Evolutionary conservation across 345 rosid species (phyloP), one percentile per base, ranked within the genome.

Genomic region (Hypericum androsaemum): DNA sequence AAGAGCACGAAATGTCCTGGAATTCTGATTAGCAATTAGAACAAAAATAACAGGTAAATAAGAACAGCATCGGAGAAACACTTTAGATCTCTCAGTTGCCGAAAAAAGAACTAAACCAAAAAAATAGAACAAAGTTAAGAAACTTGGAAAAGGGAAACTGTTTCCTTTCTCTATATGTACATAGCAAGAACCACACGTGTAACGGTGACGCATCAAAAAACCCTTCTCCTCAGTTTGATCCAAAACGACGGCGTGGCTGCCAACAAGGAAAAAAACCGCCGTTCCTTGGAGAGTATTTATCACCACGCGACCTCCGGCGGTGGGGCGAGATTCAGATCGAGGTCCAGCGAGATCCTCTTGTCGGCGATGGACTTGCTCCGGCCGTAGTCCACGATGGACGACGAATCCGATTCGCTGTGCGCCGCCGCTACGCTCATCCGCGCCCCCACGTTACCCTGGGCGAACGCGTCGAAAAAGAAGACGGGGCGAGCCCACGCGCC

Each of bases 371-470:
- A 22, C 32, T 22, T 22, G 32, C 57, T 54, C 9, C 62, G 74
- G 36, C 74, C 79, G 16, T 53, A 77, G 72, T 79, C 89, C 8
- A 82, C 74, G 39, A 77, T 71, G 0, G 87, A 73, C 0, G 89
- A 80, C 0, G 89, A 81, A 51, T 77, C 85, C 4, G 96, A 77
- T 54, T 80, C 94, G 62, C 84, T 82, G 32, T 76, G 86, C 8
- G 15, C 60, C n/a, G 47, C 62, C 6, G 16, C 51, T 32, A 55
- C 16, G 54, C 54, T 62, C 8, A 45, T 66, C 51, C 50, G 50
- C 51, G 40, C 55, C 50, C 58, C 15, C 3, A 55, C 47, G 59
- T 53, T 47, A 60, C 67, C 17, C 56, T 64, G 43, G 36, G 44
- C 89, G 7, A 74, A 65, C 7, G 62, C 39, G 11, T 28, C 57